A percentile compares a stretch with the other conserved stretches of the same genome.
Evolutionary conservation across 2,329 filamentous ascomycete genomes (phyloP).

Genomic region (Thelonectria discophora): DNA sequence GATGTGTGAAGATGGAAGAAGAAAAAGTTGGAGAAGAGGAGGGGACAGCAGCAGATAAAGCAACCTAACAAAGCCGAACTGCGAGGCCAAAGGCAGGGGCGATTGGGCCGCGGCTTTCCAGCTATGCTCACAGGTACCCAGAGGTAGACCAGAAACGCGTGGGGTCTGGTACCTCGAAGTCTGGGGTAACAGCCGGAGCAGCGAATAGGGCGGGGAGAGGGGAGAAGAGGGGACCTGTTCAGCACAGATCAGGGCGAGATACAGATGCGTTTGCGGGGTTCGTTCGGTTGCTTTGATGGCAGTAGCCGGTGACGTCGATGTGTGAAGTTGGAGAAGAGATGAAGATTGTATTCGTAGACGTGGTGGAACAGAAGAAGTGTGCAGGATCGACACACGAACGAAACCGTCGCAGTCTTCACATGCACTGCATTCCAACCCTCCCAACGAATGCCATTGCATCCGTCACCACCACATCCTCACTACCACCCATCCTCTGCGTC

Average conservation of each 20-base stretch:
- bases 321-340: no score
- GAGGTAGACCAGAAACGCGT: no score
- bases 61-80: neutral
- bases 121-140: no score
- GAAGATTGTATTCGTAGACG: neutral
- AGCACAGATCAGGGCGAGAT: neutral
- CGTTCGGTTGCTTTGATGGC: neutral
- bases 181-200: slow-evolving; percentile 41
- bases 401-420: neutral
- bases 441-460: neutral
- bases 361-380: neutral
- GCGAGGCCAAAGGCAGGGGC: slow-evolving; percentile 1
- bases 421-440: neutral
- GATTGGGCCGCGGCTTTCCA: slow-evolving; percentile 38
- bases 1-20: slow-evolving; percentile 1
- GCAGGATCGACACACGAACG: slow-evolving; percentile 1
- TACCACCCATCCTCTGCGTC: neutral
- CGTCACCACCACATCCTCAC: slow-evolving; percentile 5
- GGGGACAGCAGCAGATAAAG: slow-evolving; percentile 18
- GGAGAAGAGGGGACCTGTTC: neutral
- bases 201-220: slow-evolving; percentile 35
- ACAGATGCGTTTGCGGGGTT: neutral
- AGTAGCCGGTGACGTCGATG: slow-evolving; percentile 2
- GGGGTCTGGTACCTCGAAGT: slow-evolving; percentile 6
- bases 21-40: slow-evolving; percentile 1